phyloP scores from a whole-genome alignment of 345 rosid genomes.

The Pistacia integerrima region DNA sequence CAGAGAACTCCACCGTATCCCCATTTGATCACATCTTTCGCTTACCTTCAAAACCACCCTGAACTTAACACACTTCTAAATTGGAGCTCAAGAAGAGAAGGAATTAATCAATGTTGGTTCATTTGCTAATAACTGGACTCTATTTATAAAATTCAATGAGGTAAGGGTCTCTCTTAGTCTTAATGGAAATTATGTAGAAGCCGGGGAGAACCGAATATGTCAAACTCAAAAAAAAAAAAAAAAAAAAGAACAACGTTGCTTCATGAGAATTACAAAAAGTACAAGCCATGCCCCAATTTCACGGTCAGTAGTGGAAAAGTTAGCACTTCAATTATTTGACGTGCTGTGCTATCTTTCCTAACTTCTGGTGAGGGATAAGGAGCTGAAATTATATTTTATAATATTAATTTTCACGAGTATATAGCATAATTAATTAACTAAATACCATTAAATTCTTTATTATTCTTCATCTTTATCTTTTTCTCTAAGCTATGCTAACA shows the following conservation, averaged over 20 bases:
- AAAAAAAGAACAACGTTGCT: background rate
- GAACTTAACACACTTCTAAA: background rate
- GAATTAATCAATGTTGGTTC: background rate
- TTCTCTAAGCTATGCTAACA: too few species aligned
- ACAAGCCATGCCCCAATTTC: too few species aligned
- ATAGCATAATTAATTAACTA: too few species aligned
- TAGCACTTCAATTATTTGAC: background rate
- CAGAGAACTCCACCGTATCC: constrained; percentile 2
- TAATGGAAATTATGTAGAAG: background rate
- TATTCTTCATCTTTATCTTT: too few species aligned
- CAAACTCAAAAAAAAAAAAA: background rate
- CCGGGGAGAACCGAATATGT: background rate
- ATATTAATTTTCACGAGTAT: too few species aligned
- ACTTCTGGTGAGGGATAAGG: too few species aligned
- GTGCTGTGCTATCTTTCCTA: background rate
- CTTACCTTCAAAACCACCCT: background rate
- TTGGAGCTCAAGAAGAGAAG: background rate
- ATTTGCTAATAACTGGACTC: background rate
- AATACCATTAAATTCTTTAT: too few species aligned
- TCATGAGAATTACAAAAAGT: too few species aligned
- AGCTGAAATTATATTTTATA: background rate
- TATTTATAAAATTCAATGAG: background rate
- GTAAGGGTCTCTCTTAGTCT: background rate
- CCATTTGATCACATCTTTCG: background rate
- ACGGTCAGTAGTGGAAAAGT: background rate